Percentiles rank a stretch among this genome's conserved stretches.
Conservation (phyloP, 805 yeast species). For the Saccharomycopsis sp. region DNA sequence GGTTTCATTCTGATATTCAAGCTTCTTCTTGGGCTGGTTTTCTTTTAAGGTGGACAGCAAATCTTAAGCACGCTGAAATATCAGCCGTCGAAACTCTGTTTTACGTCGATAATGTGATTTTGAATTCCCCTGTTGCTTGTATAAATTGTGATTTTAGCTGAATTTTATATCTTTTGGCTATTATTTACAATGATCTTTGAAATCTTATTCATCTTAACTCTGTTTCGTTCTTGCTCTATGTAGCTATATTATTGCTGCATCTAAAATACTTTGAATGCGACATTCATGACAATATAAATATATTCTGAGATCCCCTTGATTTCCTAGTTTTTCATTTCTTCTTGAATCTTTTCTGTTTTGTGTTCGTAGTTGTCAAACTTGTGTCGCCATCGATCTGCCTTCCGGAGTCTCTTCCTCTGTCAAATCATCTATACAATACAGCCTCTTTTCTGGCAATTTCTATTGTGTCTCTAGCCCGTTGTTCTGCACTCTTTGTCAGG, state of each 20-base stretch:
- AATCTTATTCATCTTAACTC: not conserved
- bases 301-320: not conserved
- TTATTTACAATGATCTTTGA: not conserved
- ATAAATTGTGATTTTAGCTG: not conserved
- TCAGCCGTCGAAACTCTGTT: not conserved
- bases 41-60: not conserved
- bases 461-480: not conserved
- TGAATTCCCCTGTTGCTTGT: not conserved
- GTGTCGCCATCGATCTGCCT: not conserved
- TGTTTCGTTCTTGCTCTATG: not conserved
- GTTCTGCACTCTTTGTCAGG: not conserved
- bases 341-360: not conserved
- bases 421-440: not conserved
- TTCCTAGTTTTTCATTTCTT: not conserved
- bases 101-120: not conserved
- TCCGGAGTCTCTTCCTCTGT: not conserved
- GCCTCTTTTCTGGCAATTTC: not conserved
- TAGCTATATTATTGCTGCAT: not conserved
- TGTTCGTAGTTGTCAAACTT: not conserved
- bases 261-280: not conserved
- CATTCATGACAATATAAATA: not conserved
- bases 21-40: not conserved
- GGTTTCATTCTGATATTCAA: not conserved
- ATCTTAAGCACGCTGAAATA: not conserved
- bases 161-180: not conserved